Conservation (phyloP, 2,329 filamentous ascomycete genomes). For the Beauveria medogensis region DNA sequence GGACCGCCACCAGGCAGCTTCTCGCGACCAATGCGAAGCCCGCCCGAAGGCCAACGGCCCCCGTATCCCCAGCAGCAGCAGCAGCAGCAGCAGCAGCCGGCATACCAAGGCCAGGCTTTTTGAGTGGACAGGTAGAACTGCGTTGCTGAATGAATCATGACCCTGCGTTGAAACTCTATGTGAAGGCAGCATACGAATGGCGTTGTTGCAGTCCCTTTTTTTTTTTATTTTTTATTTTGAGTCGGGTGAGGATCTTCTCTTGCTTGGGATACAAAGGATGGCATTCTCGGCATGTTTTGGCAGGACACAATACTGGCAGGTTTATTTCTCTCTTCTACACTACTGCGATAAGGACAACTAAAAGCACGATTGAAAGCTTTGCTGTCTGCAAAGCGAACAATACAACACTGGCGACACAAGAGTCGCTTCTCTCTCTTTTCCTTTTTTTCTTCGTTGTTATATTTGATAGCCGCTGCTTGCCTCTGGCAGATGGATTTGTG, state of each 20-base stretch:
- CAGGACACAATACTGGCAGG: background rate
- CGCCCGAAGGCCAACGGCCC: slow-evolving; percentile 8
- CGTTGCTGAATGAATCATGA: slow-evolving; percentile 5
- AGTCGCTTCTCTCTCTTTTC: background rate
- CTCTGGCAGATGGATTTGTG: background rate
- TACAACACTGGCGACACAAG: background rate
- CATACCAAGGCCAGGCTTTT: slow-evolving; percentile 31
- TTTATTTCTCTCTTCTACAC: background rate
- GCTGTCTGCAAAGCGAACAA: background rate
- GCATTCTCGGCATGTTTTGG: background rate
- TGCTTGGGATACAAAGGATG: slow-evolving; percentile 1
- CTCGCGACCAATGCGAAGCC: slow-evolving; percentile 24
- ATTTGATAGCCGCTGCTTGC: background rate
- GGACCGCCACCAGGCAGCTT: slow-evolving; percentile 21
- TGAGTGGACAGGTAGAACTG: slow-evolving; percentile 13
- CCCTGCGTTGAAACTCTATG: background rate
- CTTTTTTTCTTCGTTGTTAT: background rate
- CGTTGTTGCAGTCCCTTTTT: background rate
- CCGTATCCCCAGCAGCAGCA: slow-evolving; percentile 8
- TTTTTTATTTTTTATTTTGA: slow-evolving; percentile 15
- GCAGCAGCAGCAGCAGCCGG: slow-evolving; percentile 11
- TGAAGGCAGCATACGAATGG: slow-evolving; percentile 1
- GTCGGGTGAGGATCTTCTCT: background rate
- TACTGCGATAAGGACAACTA: background rate
- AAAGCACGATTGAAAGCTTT: background rate